A percentile compares a stretch with the other conserved stretches of the same genome.
phyloP scores from a whole-genome alignment of 1,284 basidiomycete genomes.

The Schizopora paradoxa region DNA sequence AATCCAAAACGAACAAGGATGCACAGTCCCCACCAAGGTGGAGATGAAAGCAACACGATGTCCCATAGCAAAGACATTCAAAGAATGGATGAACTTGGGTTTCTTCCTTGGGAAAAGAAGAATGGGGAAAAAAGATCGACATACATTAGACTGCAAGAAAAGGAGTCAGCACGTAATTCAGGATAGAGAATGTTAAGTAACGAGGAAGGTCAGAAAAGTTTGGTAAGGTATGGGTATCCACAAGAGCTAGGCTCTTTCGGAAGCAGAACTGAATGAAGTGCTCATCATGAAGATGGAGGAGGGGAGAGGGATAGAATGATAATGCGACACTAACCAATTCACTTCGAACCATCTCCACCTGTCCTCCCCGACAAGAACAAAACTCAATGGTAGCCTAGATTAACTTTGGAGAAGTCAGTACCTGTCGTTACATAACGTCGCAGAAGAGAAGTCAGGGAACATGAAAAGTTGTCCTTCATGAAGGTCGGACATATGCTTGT shows the following conservation, averaged over 20 bases:
- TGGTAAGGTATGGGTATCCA: slow-evolving; percentile 64
- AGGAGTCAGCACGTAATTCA: slow-evolving; percentile 23
- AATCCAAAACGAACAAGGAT: slow-evolving; percentile 45
- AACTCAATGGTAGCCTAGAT: too few relatives aligned
- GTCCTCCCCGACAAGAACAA: too few relatives aligned
- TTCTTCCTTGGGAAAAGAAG: slow-evolving; percentile 40
- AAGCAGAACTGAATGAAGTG: slow-evolving; percentile 71
- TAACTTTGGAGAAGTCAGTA: too few relatives aligned
- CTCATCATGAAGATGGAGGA: slow-evolving; percentile 42
- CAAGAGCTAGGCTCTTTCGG: slow-evolving; percentile 69
- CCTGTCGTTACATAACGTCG: too few relatives aligned
- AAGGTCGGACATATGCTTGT: too few relatives aligned
- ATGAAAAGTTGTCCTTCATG: too few relatives aligned
- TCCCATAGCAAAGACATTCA: slow-evolving; percentile 44
- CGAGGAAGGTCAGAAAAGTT: slow-evolving; percentile 25
- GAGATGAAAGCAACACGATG: slow-evolving; percentile 32
- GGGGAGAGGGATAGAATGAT: too few relatives aligned
- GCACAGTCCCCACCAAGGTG: slow-evolving; percentile 31
- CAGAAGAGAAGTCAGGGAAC: too few relatives aligned
- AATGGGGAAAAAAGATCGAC: slow-evolving; percentile 4
- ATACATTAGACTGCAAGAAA: too few relatives aligned
- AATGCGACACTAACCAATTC: too few relatives aligned
- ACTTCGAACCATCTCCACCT: too few relatives aligned
- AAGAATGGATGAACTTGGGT: slow-evolving; percentile 83
- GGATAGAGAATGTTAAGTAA: not conserved